phyloP scores from a whole-genome alignment of 345 rosid genomes.

The Atalantia buxifolia region DNA sequence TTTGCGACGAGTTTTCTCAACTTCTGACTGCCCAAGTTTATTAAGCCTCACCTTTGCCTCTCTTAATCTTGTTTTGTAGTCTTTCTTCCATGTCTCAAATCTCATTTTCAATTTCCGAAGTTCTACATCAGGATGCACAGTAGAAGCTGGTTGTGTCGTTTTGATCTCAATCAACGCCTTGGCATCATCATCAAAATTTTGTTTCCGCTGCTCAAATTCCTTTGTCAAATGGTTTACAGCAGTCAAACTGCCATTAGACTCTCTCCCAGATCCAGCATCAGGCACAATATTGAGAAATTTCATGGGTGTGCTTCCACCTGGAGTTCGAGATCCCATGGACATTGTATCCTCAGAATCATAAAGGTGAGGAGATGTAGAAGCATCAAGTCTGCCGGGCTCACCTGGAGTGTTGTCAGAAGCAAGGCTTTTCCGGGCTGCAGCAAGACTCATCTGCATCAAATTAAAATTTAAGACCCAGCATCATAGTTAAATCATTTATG shows the following conservation, averaged over 20 bases:
- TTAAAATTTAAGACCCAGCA: background rate
- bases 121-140: conserved; percentile 52
- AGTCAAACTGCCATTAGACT: conserved; percentile 49
- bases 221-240: conserved; percentile 53
- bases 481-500: background rate
- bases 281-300: conserved; percentile 33
- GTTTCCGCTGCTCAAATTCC: conserved; percentile 76
- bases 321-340: conserved; percentile 60
- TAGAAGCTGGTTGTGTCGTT: conserved; percentile 29
- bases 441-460: conserved; percentile 65
- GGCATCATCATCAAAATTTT: conserved; percentile 64
- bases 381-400: conserved; percentile 52
- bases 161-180: conserved; percentile 49
- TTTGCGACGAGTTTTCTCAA: conserved; percentile 54
- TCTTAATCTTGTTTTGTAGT: conserved; percentile 67
- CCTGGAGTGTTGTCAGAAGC: conserved; percentile 46
- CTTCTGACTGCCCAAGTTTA: conserved; percentile 45
- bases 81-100: conserved; percentile 89
- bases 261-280: conserved; percentile 46
- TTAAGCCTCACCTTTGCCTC: conserved; percentile 65
- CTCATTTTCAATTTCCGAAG: conserved; percentile 55
- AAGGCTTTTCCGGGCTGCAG: conserved; percentile 71
- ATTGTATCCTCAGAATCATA: conserved; percentile 70
- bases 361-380: conserved; percentile 49
- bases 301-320: conserved; percentile 56